phyloP scores from a whole-genome alignment of 2,329 filamentous ascomycete species.

The Paecilomyces sp. region DNA sequence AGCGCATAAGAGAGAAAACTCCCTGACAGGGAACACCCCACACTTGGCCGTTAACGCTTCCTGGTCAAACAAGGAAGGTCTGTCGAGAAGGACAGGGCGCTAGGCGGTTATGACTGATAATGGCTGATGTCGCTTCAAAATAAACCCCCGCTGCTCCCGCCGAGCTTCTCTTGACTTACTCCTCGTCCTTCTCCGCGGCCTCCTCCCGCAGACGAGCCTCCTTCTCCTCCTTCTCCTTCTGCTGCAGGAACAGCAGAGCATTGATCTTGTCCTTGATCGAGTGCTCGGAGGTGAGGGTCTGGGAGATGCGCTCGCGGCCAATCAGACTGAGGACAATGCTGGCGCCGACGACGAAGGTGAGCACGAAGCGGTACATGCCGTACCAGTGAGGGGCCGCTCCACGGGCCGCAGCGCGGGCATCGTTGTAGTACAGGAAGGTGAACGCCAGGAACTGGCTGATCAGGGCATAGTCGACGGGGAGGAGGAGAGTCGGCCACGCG shows the following conservation, averaged over 20 bases:
- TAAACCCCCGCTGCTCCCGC: neutral
- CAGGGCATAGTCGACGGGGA: slow-evolving; percentile 77
- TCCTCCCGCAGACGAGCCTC: slow-evolving; percentile 29
- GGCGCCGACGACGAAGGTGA: slow-evolving; percentile 81
- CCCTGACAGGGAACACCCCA: neutral
- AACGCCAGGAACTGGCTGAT: slow-evolving; percentile 83
- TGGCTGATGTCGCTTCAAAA: neutral
- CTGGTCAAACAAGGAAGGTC: neutral
- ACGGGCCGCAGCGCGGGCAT: slow-evolving; percentile 61
- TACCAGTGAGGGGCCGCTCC: slow-evolving; percentile 88
- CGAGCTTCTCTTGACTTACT: slow-evolving; percentile 18
- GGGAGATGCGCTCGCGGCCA: slow-evolving; percentile 68
- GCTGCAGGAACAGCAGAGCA: slow-evolving; percentile 43
- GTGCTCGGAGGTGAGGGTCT: slow-evolving; percentile 26
- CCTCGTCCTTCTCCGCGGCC: slow-evolving; percentile 19
- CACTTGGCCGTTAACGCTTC: neutral
- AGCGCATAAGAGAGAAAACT: neutral
- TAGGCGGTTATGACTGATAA: neutral
- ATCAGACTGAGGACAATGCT: slow-evolving; percentile 76
- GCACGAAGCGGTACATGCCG: slow-evolving; percentile 78
- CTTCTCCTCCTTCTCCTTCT: slow-evolving; percentile 39
- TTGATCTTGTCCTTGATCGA: slow-evolving; percentile 44
- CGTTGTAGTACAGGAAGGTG: slow-evolving; percentile 76
- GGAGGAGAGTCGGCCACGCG: slow-evolving; percentile 82
- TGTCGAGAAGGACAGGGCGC: neutral